A percentile compares a stretch with the other conserved stretches of the same genome.
Evolutionary conservation across 2,329 filamentous ascomycete species (phyloP).

Genomic region (Aspergillus novofumigatus): DNA sequence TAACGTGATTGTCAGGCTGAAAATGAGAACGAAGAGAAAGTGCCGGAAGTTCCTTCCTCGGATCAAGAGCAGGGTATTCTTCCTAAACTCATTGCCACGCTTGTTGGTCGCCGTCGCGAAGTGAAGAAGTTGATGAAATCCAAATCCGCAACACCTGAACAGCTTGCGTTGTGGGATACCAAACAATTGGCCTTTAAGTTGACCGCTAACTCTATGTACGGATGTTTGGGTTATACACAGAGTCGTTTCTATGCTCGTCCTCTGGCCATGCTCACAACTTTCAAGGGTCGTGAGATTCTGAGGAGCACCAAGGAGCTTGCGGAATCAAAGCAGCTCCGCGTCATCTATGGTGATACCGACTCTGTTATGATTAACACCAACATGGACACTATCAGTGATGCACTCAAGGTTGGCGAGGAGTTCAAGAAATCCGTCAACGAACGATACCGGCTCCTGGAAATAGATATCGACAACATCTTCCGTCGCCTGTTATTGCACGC

Average conservation of each 20-base stretch:
- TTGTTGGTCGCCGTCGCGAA: conserved; percentile 82
- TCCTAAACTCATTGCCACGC: conserved; percentile 82
- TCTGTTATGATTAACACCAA: conserved; percentile 99
- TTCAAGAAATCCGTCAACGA: conserved; percentile 96
- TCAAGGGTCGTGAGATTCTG: conserved; percentile 95
- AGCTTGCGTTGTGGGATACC: conserved; percentile 94
- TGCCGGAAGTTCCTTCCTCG: conserved; percentile 74
- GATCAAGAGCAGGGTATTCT: conserved; percentile 79
- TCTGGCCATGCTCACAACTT: conserved; percentile 91
- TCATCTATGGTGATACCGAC: conserved; percentile 98
- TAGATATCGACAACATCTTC: conserved; percentile 98
- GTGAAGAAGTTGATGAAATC: conserved; percentile 98
- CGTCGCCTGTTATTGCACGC: conserved; percentile 87
- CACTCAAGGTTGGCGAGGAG: conserved; percentile 84
- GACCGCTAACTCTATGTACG: conserved; percentile 99
- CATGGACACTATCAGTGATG: conserved; percentile 85
- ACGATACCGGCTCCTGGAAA: conserved; percentile 85
- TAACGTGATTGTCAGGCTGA: conserved; percentile 33
- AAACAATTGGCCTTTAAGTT: conserved; percentile 96
- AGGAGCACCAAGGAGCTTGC: conserved; percentile 93
- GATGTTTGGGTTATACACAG: conserved; percentile 93
- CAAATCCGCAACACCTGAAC: conserved; percentile 76
- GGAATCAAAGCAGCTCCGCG: conserved; percentile 82
- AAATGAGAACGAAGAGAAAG: conserved; percentile 76
- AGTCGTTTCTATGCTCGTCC: conserved; percentile 96